These are phyloP conservation scores for Kodamaea plutei DNA, from an alignment of 1,139 yeast genomes.

Conservation along the genomic window DNA sequence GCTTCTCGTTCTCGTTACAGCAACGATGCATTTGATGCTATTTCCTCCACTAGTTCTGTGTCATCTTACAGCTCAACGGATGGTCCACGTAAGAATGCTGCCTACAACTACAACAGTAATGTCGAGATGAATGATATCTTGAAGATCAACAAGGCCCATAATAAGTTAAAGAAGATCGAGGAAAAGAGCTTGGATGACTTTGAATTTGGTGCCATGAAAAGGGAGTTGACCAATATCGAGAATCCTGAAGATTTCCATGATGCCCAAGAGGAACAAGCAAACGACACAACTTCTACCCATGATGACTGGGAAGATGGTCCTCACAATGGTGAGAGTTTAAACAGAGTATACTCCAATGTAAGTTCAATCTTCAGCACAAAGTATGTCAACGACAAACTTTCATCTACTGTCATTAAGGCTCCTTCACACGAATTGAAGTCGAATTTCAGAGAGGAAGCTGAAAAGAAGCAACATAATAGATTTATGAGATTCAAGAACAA, in stretches of 20 bases:
- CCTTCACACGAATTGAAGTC: too few relatives aligned
- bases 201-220: background rate
- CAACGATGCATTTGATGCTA: constrained; percentile 1
- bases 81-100: constrained; percentile 2
- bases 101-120: constrained; percentile 11
- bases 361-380: constrained; percentile 21
- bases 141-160: constrained; percentile 13
- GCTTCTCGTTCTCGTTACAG: background rate
- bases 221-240: background rate
- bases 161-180: constrained; percentile 7
- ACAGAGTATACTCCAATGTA: constrained; percentile 18
- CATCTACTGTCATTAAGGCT: too few relatives aligned
- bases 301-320: constrained; percentile 7
- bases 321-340: constrained; percentile 7
- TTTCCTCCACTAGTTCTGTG: constrained; percentile 1
- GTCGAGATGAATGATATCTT: constrained; percentile 15
- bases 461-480: constrained; percentile 5
- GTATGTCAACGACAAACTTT: background rate
- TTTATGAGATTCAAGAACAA: constrained; percentile 11
- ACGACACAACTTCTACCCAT: background rate
- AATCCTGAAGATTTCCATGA: background rate
- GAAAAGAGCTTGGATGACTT: background rate
- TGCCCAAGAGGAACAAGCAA: background rate
- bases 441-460: too few relatives aligned
- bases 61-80: constrained; percentile 1